Evolutionary conservation across 2,329 filamentous ascomycete species (phyloP).

Genomic region (Scortechinia acanthostroma): DNA sequence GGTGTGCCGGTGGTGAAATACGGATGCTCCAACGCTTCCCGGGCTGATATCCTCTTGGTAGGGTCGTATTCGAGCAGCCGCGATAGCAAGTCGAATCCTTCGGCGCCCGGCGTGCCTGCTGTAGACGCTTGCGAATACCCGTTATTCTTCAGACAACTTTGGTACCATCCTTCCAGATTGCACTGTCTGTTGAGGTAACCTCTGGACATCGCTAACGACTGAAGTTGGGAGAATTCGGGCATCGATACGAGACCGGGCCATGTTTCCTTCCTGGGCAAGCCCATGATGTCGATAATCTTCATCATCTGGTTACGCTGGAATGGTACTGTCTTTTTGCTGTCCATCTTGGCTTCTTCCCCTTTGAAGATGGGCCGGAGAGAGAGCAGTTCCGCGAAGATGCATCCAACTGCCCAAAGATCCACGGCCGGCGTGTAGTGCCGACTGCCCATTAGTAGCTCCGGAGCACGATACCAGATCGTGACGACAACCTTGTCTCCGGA

Average conservation of each 20-base stretch:
- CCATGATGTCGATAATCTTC: constrained; percentile 95
- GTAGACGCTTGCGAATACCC: constrained; percentile 19
- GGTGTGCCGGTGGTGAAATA: constrained; percentile 72
- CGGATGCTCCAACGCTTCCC: constrained; percentile 79
- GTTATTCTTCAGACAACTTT: constrained; percentile 36
- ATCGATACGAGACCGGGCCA: constrained; percentile 82
- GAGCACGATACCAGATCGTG: constrained; percentile 97
- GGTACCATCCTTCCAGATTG: constrained; percentile 49
- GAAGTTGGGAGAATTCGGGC: constrained; percentile 76
- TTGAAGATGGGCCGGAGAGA: constrained; percentile 93
- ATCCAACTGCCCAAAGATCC: constrained; percentile 95
- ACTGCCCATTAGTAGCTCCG: constrained; percentile 83
- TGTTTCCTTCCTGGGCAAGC: constrained; percentile 76
- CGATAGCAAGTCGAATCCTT: constrained; percentile 77
- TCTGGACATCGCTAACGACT: constrained; percentile 40
- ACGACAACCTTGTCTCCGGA: constrained; percentile 96
- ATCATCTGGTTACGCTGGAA: constrained; percentile 99
- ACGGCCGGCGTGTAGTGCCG: constrained; percentile 96
- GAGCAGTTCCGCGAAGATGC: constrained; percentile 91
- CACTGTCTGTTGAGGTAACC: constrained; percentile 26
- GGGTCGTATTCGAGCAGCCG: constrained; percentile 89
- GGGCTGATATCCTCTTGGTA: constrained; percentile 76
- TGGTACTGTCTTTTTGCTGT: constrained; percentile 91
- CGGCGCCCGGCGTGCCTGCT: constrained; percentile 57
- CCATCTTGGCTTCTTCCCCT: constrained; percentile 97